A percentile compares a stretch with the other conserved stretches of the same genome.
Evolutionary conservation across 257 asterid species (phyloP).

Genomic region (Ocimum tenuiflorum): DNA sequence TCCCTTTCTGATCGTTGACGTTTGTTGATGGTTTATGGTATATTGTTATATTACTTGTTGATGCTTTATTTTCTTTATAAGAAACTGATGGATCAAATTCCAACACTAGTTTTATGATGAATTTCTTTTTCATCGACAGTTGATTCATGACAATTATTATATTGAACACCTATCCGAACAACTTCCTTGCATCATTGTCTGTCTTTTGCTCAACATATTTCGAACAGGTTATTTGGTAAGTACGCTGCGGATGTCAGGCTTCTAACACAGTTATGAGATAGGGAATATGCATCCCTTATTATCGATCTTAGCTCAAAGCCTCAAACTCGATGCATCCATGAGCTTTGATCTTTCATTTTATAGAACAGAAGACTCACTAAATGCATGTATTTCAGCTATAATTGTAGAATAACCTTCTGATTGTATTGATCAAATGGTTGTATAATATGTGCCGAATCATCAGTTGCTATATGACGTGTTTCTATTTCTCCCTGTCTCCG

Average conservation of each 20-base stretch:
- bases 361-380: too few species aligned
- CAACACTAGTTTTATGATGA: not conserved
- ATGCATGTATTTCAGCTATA: not conserved
- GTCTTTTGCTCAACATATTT: not conserved
- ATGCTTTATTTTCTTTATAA: not conserved
- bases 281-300: not conserved
- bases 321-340: slow-evolving; percentile 4
- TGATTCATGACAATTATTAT: not conserved
- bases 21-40: not conserved
- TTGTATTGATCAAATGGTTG: not conserved
- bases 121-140: not conserved
- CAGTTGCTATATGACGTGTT: not conserved
- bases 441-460: not conserved
- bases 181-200: not conserved
- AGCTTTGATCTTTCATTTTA: not conserved
- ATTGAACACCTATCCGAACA: not conserved
- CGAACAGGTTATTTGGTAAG: not conserved
- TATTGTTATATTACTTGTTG: not conserved
- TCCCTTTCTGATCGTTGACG: not conserved
- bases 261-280: not conserved
- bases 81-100: not conserved
- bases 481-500: not conserved
- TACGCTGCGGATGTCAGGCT: not conserved
- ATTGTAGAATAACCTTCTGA: not conserved
- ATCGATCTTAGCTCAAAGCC: not conserved